These are phyloP conservation scores for Chamaecyparis obtusa DNA, from an alignment of 75 land plant genomes.

Conservation along the genomic window DNA sequence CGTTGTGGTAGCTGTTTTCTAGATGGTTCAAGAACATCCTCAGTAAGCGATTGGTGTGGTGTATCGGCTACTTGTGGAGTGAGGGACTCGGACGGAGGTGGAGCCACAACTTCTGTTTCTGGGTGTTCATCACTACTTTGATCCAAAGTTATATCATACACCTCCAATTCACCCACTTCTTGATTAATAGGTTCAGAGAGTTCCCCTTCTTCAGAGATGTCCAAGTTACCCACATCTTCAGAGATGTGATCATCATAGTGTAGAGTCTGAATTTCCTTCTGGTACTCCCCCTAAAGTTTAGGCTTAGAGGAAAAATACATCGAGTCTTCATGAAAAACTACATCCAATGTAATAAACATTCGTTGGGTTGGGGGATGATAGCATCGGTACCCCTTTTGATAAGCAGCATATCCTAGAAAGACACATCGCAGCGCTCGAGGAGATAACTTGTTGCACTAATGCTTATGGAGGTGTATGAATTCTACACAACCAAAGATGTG, in stretches of 20 bases:
- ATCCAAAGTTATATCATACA: too few species aligned
- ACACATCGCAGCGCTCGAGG: slow-evolving; percentile 16
- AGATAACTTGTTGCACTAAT: slow-evolving; percentile 7
- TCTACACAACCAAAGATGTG: neutral
- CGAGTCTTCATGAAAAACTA: slow-evolving; percentile 9
- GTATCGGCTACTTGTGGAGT: neutral
- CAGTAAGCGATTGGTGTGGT: neutral
- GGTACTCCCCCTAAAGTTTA: slow-evolving; percentile 20
- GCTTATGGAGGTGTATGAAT: neutral
- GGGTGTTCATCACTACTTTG: too few species aligned
- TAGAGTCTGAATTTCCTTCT: neutral
- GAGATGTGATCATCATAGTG: neutral
- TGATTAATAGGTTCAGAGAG: too few species aligned
- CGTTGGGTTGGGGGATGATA: neutral
- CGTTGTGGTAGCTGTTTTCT: neutral
- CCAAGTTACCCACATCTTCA: neutral
- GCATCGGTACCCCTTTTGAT: neutral
- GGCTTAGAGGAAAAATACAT: neutral
- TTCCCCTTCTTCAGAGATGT: slow-evolving; percentile 11
- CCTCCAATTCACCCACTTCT: too few species aligned
- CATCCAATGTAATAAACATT: slow-evolving; percentile 12
- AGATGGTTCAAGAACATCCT: neutral
- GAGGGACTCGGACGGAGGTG: too few species aligned
- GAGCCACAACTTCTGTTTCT: too few species aligned
- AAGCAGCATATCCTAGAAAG: slow-evolving; percentile 22